Percentiles rank a stretch among this genome's conserved stretches.
phyloP scores from a whole-genome alignment of 768 basidiomycete species.

The Hydnum rufescens region DNA sequence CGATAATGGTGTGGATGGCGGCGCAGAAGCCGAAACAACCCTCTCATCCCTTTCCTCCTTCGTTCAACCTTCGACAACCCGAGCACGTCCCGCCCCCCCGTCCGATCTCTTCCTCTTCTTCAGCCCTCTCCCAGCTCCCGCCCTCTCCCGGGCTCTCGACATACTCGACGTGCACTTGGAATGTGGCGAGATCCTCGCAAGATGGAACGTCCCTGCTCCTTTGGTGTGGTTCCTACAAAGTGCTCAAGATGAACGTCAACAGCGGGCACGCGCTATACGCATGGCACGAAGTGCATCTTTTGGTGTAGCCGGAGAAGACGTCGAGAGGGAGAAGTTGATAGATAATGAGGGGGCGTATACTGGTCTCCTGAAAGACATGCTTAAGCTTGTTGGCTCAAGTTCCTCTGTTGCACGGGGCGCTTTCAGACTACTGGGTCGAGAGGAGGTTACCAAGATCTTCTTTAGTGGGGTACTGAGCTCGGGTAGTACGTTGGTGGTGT shows the following conservation, averaged over 20 bases:
- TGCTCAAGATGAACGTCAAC: slow-evolving; percentile 38
- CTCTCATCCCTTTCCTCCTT: slow-evolving; percentile 61
- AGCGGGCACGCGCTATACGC: slow-evolving; percentile 68
- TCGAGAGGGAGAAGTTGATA: slow-evolving; percentile 36
- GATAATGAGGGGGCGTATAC: slow-evolving; percentile 62
- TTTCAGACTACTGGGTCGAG: slow-evolving; percentile 50
- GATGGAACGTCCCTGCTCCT: slow-evolving; percentile 71
- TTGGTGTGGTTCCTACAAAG: slow-evolving; percentile 85
- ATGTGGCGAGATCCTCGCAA: slow-evolving; percentile 74
- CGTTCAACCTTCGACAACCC: slow-evolving; percentile 50
- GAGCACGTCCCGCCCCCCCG: slow-evolving; percentile 30
- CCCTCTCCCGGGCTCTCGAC: slow-evolving; percentile 70
- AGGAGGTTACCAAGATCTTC: slow-evolving; percentile 67
- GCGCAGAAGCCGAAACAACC: slow-evolving; percentile 65
- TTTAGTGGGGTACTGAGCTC: slow-evolving; percentile 69
- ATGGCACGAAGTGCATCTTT: slow-evolving; percentile 34
- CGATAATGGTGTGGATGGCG: slow-evolving; percentile 36
- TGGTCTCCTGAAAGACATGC: slow-evolving; percentile 77
- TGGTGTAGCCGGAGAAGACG: slow-evolving; percentile 6
- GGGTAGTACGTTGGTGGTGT: slow-evolving; percentile 45
- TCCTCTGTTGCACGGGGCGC: slow-evolving; percentile 34
- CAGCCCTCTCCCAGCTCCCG: slow-evolving; percentile 48
- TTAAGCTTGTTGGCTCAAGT: slow-evolving; percentile 33
- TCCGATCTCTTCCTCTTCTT: slow-evolving; percentile 67
- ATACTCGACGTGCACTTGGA: slow-evolving; percentile 87